A percentile compares a stretch with the other conserved stretches of the same genome.
Evolutionary conservation across 202 grass and related monocot genomes (phyloP).

Genomic region (Brachypodium distachyon): DNA sequence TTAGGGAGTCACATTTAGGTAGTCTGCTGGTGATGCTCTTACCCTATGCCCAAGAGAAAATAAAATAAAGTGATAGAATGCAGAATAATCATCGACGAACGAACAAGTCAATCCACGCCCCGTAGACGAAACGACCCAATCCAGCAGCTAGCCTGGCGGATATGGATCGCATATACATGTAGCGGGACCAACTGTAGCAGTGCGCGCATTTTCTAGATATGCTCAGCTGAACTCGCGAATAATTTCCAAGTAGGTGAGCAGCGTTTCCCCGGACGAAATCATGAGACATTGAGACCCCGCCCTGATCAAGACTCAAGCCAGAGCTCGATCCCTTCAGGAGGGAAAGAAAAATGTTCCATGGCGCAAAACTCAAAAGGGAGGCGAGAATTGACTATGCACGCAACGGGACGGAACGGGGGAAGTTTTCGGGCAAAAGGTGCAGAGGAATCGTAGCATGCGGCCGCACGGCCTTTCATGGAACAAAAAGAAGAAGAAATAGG

Average conservation of each 20-base stretch:
- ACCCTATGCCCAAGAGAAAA: neutral
- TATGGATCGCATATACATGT: neutral
- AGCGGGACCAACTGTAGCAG: neutral
- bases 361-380: neutral
- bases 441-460: too few relatives aligned
- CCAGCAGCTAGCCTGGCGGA: neutral
- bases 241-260: constrained; percentile 15
- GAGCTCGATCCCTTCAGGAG: neutral
- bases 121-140: neutral
- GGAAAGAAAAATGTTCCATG: neutral
- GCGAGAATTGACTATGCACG: neutral
- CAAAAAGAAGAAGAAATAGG: too few relatives aligned
- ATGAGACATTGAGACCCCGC: too few relatives aligned
- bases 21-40: too few relatives aligned
- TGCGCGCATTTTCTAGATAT: neutral
- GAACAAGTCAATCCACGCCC: neutral
- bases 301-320: constrained; percentile 7
- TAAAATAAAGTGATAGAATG: neutral
- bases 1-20: too few relatives aligned
- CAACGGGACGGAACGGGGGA: too few relatives aligned
- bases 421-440: too few relatives aligned
- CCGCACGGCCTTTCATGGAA: too few relatives aligned
- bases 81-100: neutral
- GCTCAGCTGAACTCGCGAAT: neutral
- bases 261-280: constrained; percentile 10